Evolutionary conservation across 148 eudicot species (phyloP).

Genomic region (Gaultheria prostrata): DNA sequence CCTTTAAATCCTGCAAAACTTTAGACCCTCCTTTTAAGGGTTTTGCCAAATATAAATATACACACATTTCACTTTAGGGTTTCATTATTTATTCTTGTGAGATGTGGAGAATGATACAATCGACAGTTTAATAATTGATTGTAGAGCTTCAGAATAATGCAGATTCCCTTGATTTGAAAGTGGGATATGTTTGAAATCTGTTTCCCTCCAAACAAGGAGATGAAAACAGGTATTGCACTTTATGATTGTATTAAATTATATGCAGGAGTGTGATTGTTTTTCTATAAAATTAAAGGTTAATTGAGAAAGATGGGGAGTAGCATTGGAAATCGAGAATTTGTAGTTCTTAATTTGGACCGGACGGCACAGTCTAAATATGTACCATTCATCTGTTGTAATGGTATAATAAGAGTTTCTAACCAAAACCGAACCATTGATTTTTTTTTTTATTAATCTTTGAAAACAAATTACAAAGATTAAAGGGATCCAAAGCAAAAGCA

Average conservation of each 20-base stretch:
- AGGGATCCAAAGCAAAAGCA: no score
- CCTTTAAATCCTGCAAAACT: conserved; percentile 36
- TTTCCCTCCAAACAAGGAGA: conserved; percentile 8
- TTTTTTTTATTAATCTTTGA: no score
- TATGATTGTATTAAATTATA: background rate
- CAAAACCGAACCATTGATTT: background rate
- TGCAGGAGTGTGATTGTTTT: background rate
- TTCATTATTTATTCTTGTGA: background rate
- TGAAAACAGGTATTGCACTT: background rate
- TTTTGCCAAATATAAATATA: conserved; percentile 20
- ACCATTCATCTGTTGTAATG: background rate
- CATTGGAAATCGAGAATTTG: background rate
- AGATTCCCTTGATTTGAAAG: conserved; percentile 16
- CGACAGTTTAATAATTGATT: background rate
- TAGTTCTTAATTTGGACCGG: background rate
- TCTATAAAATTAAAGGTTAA: no score
- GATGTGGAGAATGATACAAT: conserved; percentile 5
- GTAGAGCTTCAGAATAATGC: conserved; percentile 12
- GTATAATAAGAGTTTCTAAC: background rate
- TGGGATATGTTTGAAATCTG: conserved; percentile 11
- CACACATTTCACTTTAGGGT: conserved; percentile 3
- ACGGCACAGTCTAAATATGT: background rate
- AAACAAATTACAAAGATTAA: no score
- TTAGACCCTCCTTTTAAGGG: conserved; percentile 46
- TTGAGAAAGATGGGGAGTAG: no score